These are phyloP conservation scores for Microsporum ferrugineum DNA, from an alignment of 2,329 filamentous ascomycete species.

Conservation along the genomic window DNA sequence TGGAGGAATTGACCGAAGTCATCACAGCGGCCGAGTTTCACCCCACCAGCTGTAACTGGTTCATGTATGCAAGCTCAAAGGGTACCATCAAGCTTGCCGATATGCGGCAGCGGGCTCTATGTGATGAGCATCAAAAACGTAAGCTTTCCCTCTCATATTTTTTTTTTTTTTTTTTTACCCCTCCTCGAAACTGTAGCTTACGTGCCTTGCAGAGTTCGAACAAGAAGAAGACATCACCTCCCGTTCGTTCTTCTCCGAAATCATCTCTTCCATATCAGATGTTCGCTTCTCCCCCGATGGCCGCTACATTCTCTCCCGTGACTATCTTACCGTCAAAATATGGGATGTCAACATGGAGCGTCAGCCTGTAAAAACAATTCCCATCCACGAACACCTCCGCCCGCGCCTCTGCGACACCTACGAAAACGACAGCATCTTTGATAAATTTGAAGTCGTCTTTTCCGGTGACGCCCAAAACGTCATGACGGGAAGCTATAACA, in stretches of 20 bases:
- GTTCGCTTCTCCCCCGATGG: constrained; percentile 95
- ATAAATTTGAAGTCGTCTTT: constrained; percentile 99
- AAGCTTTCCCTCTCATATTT: constrained; percentile 26
- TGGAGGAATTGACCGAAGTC: constrained; percentile 98
- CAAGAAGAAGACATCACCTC: constrained; percentile 95
- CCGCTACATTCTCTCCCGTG: constrained; percentile 90
- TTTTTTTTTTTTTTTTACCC: constrained; percentile 5
- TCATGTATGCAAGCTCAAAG: constrained; percentile 99
- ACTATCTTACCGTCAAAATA: constrained; percentile 98
- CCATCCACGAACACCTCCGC: constrained; percentile 92
- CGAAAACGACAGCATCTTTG: constrained; percentile 98
- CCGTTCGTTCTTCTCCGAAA: constrained; percentile 98
- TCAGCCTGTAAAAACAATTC: constrained; percentile 94
- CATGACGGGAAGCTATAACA: constrained; percentile 99
- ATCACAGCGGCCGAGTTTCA: constrained; percentile 98
- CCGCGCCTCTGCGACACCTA: constrained; percentile 95
- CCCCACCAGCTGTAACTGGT: constrained; percentile 95
- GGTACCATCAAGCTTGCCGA: constrained; percentile 97
- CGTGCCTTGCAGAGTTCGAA: constrained; percentile 64
- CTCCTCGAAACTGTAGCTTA: constrained; percentile 9
- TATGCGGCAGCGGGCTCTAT: constrained; percentile 93
- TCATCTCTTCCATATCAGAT: constrained; percentile 98
- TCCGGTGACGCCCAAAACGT: constrained; percentile 97
- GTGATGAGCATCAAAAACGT: constrained; percentile 93
- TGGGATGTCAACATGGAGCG: constrained; percentile 99